Base-by-base conservation (phyloP, 2,329 filamentous ascomycete genomes). In the Fonsecaea erecta region DNA sequence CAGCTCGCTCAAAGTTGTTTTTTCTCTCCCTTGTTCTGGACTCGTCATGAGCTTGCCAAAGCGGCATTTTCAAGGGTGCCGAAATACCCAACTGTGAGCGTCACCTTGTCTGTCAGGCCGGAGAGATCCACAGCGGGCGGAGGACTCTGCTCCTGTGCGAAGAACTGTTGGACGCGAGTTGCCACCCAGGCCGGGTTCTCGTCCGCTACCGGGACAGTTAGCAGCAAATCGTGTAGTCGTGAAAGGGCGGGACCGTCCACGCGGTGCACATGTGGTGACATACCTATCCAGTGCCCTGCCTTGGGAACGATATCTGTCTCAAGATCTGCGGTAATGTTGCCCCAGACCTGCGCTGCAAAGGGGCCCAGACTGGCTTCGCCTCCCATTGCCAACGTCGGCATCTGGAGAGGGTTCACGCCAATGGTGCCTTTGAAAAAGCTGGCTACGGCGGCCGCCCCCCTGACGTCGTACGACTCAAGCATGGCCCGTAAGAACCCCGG, bases 401-500 rank as follows among this genome's bases (percentile, higher is more conserved):
- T 72, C 12, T 56, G 55, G 54, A 78, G 62, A 46, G 71, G 72
- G 0, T 35, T 66, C 51, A 53, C 54, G 1, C 67, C 72, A 2
- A 80, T 26, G 0, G 71, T 71, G 0, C 60, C 63, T 11, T 71
- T 75, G 71, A 81, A 82, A 62, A 80, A 81, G 0, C 59, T 64
- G 0, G 71, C 67, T 34, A 81, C 79, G 2, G 72, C 74, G 1
- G 74, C 71, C 2, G 77, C 73, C 0, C 75, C 73, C 3, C 71
- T 64, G 3, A 63, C 69, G 35, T 0, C 72, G 74, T 59, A 82
- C 81, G 0, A 76, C 76, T 0, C 75, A 12, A 81, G 65, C 73
- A 80, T 79, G 0, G 75, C 74, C 35, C 79, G 67, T 18, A 82
- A 60, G 56, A 81, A 82, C 0, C 80, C 80, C 0, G 80, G 78